Conservation (phyloP, 2,329 filamentous ascomycete species). For the Fusarium decemcellulare region DNA sequence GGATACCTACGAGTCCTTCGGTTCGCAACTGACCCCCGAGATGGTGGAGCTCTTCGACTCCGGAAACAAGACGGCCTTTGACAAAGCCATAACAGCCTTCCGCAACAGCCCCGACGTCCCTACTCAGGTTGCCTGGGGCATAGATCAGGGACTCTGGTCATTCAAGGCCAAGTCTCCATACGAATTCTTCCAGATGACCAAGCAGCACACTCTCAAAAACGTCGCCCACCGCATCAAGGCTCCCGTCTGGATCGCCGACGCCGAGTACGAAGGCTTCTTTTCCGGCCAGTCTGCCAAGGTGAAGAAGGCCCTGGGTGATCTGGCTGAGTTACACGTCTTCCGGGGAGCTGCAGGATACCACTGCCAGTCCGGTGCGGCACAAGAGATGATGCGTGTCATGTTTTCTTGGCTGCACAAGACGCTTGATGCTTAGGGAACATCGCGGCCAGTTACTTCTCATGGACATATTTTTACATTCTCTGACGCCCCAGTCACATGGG, state of each 20-base stretch:
- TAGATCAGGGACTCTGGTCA: constrained; percentile 52
- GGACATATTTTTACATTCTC: no score
- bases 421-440: neutral
- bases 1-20: constrained; percentile 37
- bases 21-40: constrained; percentile 15
- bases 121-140: constrained; percentile 44
- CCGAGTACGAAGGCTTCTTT: constrained; percentile 37
- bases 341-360: neutral
- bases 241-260: constrained; percentile 38
- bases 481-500: no score
- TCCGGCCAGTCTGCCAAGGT: constrained; percentile 1
- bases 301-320: neutral
- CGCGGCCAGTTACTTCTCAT: no score
- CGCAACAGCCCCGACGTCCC: constrained; percentile 25
- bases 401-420: constrained; percentile 6
- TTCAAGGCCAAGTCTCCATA: constrained; percentile 48
- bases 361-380: neutral
- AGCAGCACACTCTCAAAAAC: constrained; percentile 34
- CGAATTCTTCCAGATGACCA: constrained; percentile 38
- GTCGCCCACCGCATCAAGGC: constrained; percentile 34
- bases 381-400: constrained; percentile 7
- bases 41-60: constrained; percentile 23
- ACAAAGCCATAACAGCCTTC: constrained; percentile 17
- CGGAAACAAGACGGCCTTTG: constrained; percentile 34
- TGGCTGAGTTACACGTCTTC: neutral